phyloP scores from a whole-genome alignment of 1,284 basidiomycete species.

The Heterobasidion annosum region DNA sequence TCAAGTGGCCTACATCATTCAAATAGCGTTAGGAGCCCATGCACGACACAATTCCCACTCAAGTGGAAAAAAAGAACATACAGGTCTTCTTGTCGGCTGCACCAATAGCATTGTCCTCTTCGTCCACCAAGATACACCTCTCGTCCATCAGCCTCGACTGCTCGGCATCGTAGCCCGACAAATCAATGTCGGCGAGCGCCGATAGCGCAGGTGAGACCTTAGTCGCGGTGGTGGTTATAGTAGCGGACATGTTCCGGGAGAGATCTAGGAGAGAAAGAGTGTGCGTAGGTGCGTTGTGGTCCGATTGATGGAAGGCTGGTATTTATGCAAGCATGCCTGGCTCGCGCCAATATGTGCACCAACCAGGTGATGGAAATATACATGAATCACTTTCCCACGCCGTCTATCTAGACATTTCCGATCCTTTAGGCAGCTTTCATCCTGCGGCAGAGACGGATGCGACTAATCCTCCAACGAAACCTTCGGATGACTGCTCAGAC shows the following conservation, averaged over 20 bases:
- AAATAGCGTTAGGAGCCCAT: not conserved
- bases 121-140: constrained; percentile 91
- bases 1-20: constrained; percentile 73
- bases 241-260: constrained; percentile 17
- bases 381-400: constrained; percentile 6
- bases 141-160: constrained; percentile 95
- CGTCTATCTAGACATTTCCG: not conserved
- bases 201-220: constrained; percentile 52
- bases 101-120: constrained; percentile 82
- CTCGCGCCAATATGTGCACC: not conserved
- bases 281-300: not conserved
- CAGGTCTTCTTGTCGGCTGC: constrained; percentile 97
- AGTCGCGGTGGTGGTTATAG: constrained; percentile 11
- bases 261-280: not conserved
- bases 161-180: constrained; percentile 71
- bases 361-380: not conserved
- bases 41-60: not conserved
- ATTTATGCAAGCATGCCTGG: constrained; percentile 6
- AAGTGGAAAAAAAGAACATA: constrained; percentile 28
- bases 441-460: not conserved
- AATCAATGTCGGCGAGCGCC: constrained; percentile 60
- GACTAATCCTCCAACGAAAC: not conserved
- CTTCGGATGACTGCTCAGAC: not conserved
- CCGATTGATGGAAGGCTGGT: constrained; percentile 1
- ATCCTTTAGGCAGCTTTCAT: not conserved